phyloP scores from a whole-genome alignment of 768 basidiomycete species.

The Lactarius sanguifluus region DNA sequence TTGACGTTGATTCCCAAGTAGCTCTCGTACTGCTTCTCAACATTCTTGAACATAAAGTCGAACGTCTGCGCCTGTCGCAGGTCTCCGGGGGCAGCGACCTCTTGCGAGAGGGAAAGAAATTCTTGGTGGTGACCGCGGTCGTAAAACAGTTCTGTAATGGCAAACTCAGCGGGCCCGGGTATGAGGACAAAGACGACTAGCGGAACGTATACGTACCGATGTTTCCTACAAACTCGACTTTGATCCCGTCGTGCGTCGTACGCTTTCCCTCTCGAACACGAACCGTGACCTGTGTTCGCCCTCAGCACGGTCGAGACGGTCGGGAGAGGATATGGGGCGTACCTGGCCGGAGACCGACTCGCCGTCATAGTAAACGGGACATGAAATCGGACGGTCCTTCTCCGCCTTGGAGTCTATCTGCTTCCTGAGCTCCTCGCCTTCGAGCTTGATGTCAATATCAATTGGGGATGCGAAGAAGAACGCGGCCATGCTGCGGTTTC shows the following conservation, averaged over 20 bases:
- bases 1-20: slow-evolving; percentile 99
- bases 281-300: slow-evolving; percentile 62
- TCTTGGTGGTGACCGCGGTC: slow-evolving; percentile 98
- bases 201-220: slow-evolving; percentile 63
- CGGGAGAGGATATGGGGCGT: slow-evolving; percentile 27
- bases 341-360: slow-evolving; percentile 71
- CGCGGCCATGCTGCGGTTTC: slow-evolving; percentile 59
- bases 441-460: slow-evolving; percentile 87
- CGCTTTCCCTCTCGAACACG: slow-evolving; percentile 95
- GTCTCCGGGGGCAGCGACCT: slow-evolving; percentile 91
- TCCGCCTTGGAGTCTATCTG: slow-evolving; percentile 88
- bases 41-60: slow-evolving; percentile 97
- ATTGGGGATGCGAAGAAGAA: slow-evolving; percentile 93
- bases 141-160: slow-evolving; percentile 77
- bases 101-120: slow-evolving; percentile 93
- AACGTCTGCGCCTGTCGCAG: slow-evolving; percentile 95
- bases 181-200: background rate
- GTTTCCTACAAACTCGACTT: slow-evolving; percentile 95
- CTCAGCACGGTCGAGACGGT: background rate
- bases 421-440: slow-evolving; percentile 61
- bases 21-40: slow-evolving; percentile 98
- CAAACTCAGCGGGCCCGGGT: background rate
- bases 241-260: slow-evolving; percentile 85
- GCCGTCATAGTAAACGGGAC: slow-evolving; percentile 48
- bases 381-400: slow-evolving; percentile 80